These are phyloP conservation scores for Dissophora globulifera DNA, from an alignment of 192 early-diverging fungal species.

Conservation along the genomic window DNA sequence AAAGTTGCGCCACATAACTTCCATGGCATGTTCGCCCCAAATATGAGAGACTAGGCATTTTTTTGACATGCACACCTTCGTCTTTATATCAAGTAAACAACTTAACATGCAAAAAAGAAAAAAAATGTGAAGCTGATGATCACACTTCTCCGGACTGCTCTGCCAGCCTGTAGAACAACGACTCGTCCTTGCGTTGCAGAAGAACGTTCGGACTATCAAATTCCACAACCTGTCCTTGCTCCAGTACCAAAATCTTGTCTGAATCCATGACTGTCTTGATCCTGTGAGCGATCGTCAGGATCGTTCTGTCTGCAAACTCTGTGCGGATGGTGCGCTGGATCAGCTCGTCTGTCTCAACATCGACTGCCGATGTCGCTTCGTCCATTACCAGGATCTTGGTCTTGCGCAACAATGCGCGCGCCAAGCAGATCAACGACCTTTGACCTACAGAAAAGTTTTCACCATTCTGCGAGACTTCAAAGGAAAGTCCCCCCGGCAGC, in stretches of 20 bases:
- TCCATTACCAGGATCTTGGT: conserved; percentile 61
- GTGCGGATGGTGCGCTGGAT: conserved; percentile 90
- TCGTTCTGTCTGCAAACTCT: conserved; percentile 77
- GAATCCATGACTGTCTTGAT: conserved; percentile 86
- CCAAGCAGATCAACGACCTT: conserved; percentile 75
- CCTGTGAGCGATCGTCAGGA: conserved; percentile 93
- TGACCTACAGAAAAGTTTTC: conserved; percentile 88
- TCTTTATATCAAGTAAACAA: no score
- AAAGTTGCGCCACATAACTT: conserved; percentile 59
- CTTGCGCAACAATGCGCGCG: conserved; percentile 72
- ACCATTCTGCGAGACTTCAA: conserved; percentile 76
- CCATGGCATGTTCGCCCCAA: conserved; percentile 55
- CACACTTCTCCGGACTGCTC: conserved; percentile 55
- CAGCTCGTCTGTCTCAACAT: conserved; percentile 83
- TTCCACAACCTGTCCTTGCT: conserved; percentile 83
- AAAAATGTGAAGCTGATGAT: no score
- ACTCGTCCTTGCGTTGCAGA: conserved; percentile 60
- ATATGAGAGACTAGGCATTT: neutral
- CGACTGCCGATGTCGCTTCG: conserved; percentile 70
- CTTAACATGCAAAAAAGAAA: no score
- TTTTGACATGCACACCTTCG: no score
- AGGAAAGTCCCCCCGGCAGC: conserved; percentile 74
- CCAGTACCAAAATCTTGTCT: conserved; percentile 80
- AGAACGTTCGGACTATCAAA: conserved; percentile 80
- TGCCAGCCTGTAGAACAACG: conserved; percentile 65